Conservation (phyloP, 495 filamentous ascomycete genomes). For the Aspergillus panamensis region DNA sequence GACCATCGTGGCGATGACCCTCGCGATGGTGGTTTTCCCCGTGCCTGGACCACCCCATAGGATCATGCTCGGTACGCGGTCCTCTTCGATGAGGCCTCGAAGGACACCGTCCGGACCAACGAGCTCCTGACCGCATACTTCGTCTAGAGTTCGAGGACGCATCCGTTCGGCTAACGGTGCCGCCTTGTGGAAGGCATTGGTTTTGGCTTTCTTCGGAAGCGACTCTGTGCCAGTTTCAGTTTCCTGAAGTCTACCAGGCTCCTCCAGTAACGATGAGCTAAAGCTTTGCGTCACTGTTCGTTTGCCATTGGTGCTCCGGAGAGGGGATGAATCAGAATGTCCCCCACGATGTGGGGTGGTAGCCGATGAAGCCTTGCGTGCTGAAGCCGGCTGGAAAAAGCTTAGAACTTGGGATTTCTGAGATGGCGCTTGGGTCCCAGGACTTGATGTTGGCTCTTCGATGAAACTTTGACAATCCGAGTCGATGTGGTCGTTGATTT, state of each 20-base stretch:
- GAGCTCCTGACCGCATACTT: slow-evolving; percentile 87
- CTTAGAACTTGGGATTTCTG: slow-evolving; percentile 56
- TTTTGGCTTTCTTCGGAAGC: slow-evolving; percentile 58
- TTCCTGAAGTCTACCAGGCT: slow-evolving; percentile 19
- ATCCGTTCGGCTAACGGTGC: slow-evolving; percentile 91
- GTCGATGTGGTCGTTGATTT: slow-evolving; percentile 93
- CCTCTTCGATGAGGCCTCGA: slow-evolving; percentile 83
- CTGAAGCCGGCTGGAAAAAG: slow-evolving; percentile 75
- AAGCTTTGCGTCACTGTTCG: slow-evolving; percentile 30
- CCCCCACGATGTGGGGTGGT: slow-evolving; percentile 24
- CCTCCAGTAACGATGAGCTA: slow-evolving; percentile 15
- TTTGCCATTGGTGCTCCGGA: slow-evolving; percentile 35
- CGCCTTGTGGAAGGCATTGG: slow-evolving; percentile 57
- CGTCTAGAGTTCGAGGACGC: slow-evolving; percentile 78
- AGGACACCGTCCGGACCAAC: slow-evolving; percentile 82
- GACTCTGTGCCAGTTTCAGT: slow-evolving; percentile 28
- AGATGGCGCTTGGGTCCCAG: slow-evolving; percentile 38
- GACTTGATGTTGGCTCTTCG: slow-evolving; percentile 38
- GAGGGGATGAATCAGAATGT: slow-evolving; percentile 23
- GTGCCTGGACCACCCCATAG: slow-evolving; percentile 90
- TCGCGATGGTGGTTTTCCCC: slow-evolving; percentile 94
- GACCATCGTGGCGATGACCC: slow-evolving; percentile 81
- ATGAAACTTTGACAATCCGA: slow-evolving; percentile 68
- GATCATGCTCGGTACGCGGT: slow-evolving; percentile 89
- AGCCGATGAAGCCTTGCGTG: slow-evolving; percentile 37